A percentile compares a stretch with the other conserved stretches of the same genome.
These are phyloP conservation scores for Nigrospora sphaerica DNA, from an alignment of 2,329 filamentous ascomycete genomes.

Conservation along the genomic window DNA sequence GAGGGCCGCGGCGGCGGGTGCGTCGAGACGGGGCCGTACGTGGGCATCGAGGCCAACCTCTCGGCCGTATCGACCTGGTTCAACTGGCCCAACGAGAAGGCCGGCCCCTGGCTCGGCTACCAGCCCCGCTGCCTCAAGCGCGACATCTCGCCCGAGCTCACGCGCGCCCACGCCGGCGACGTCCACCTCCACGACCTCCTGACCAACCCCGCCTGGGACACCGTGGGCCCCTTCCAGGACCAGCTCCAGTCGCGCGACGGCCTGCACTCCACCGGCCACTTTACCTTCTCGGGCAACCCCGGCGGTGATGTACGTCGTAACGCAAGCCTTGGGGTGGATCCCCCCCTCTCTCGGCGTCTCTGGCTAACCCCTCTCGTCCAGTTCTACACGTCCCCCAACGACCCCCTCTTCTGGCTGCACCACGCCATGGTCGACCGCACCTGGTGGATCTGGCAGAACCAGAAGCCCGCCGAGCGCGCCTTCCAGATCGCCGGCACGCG, in stretches of 20 bases:
- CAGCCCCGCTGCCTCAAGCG: slow-evolving; percentile 7
- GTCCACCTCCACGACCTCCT: slow-evolving; percentile 13
- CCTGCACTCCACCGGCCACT: slow-evolving; percentile 26
- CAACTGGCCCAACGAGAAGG: no score
- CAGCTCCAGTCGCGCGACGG: slow-evolving; percentile 3
- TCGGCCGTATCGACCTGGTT: slow-evolving; percentile 14
- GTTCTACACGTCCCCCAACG: slow-evolving; percentile 1
- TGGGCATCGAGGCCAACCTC: slow-evolving; percentile 14
- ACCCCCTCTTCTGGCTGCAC: slow-evolving; percentile 6
- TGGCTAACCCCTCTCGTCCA: no score
- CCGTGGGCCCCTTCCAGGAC: slow-evolving; percentile 6
- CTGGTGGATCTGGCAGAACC: slow-evolving; percentile 19
- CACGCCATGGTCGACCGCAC: slow-evolving; percentile 12
- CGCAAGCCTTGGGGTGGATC: no score
- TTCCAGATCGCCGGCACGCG: slow-evolving; percentile 14
- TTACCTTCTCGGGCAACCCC: slow-evolving; percentile 27
- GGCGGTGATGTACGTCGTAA: slow-evolving; percentile 10
- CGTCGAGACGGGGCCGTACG: slow-evolving; percentile 24
- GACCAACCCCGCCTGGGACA: slow-evolving; percentile 7
- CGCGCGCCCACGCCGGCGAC: slow-evolving; percentile 14
- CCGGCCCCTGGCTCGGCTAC: slow-evolving; percentile 6
- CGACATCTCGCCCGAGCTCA: slow-evolving; percentile 5
- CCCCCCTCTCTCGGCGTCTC: no score
- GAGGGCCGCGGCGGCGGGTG: slow-evolving; percentile 15
- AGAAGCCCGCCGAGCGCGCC: slow-evolving; percentile 9